phyloP scores from a whole-genome alignment of 1,284 basidiomycete species.

The Malassezia caprae region DNA sequence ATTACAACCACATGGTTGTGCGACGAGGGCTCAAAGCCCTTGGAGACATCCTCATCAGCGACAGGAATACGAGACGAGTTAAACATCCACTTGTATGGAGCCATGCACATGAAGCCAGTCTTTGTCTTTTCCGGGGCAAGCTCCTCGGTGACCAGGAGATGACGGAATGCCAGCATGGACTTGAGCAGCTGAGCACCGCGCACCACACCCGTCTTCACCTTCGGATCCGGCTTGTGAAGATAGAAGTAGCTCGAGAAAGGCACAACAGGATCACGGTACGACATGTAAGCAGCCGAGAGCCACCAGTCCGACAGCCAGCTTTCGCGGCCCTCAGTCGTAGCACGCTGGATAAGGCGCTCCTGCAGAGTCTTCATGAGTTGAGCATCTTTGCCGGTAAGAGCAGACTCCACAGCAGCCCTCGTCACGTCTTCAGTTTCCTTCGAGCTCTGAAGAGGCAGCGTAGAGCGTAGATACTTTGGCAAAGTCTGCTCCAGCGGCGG shows the following conservation, averaged over 20 bases:
- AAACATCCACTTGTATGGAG: conserved; percentile 96
- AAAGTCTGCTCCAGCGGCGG: conserved; percentile 42
- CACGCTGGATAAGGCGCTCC: conserved; percentile 64
- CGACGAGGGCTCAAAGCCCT: conserved; percentile 64
- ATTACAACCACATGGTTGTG: conserved; percentile 84
- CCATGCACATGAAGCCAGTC: conserved; percentile 76
- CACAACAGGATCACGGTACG: conserved; percentile 68
- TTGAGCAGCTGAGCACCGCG: conserved; percentile 42
- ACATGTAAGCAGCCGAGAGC: conserved; percentile 70
- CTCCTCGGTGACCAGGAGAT: conserved; percentile 51
- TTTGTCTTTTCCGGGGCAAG: conserved; percentile 84
- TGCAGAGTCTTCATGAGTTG: conserved; percentile 69
- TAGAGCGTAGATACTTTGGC: conserved; percentile 37
- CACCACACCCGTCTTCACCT: conserved; percentile 26
- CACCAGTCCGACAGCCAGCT: conserved; percentile 96
- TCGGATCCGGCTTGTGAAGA: conserved; percentile 62
- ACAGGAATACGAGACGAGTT: conserved; percentile 77
- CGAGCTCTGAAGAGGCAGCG: conserved; percentile 31
- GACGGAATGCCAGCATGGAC: conserved; percentile 42
- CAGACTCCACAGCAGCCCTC: conserved; percentile 52
- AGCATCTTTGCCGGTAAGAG: conserved; percentile 59
- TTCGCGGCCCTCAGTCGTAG: conserved; percentile 52
- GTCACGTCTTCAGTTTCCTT: conserved; percentile 28
- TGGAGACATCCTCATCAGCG: conserved; percentile 70
- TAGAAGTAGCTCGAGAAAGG: conserved; percentile 95